These are phyloP conservation scores for Dactylellina sp. DNA, from an alignment of 2,329 filamentous ascomycete species.

Conservation along the genomic window DNA sequence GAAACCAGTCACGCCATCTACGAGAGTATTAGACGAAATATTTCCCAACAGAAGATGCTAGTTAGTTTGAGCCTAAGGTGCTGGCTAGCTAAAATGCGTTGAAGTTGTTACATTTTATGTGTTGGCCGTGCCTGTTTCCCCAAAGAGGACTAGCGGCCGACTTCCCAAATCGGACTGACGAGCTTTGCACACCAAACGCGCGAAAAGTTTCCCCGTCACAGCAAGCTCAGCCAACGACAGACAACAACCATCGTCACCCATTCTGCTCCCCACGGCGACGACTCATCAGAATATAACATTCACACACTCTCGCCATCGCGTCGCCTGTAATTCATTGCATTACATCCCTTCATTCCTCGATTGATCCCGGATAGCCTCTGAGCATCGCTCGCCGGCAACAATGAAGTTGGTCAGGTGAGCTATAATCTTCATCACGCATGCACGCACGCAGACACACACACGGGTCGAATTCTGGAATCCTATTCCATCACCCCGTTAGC, in stretches of 20 bases:
- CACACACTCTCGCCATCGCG: no score
- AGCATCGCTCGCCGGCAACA: conserved; percentile 64
- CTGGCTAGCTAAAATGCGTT: conserved; percentile 37
- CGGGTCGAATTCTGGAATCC: conserved; percentile 23
- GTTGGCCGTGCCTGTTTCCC: conserved; percentile 14
- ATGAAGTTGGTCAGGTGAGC: conserved; percentile 95
- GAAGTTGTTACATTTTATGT: conserved; percentile 35
- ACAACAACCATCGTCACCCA: conserved; percentile 17
- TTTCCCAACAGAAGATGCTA: no score
- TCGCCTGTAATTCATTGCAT: conserved; percentile 31
- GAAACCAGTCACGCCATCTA: no score
- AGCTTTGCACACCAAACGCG: conserved; percentile 15
- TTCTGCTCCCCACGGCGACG: conserved; percentile 4
- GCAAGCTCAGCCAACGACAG: conserved; percentile 26
- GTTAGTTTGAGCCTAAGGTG: no score
- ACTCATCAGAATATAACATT: no score
- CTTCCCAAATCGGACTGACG: conserved; percentile 8
- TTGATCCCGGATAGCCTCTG: conserved; percentile 38
- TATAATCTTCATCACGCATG: conserved; percentile 28
- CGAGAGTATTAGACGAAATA: background rate
- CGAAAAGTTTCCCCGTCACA: conserved; percentile 56
- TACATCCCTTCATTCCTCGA: conserved; percentile 11
- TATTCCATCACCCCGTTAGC: background rate
- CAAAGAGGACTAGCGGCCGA: conserved; percentile 9
- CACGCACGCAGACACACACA: no score